A percentile compares a stretch with the other conserved stretches of the same genome.
Conservation (phyloP, 805 yeast genomes). For the Torulaspora microellipsoides region DNA sequence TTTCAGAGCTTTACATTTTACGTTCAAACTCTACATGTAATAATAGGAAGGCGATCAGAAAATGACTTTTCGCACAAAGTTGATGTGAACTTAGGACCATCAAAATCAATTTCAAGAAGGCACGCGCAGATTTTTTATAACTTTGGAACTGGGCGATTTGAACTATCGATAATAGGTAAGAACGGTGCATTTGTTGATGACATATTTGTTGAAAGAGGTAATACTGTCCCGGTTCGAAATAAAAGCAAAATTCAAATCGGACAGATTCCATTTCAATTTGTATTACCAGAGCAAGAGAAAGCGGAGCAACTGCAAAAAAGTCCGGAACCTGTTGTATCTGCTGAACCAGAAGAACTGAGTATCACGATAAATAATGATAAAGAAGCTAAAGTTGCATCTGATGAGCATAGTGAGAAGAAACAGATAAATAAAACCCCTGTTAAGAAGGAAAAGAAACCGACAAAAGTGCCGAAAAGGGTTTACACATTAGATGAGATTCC, state of each 20-base stretch:
- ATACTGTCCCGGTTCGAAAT: constrained; percentile 81
- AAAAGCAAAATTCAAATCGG: constrained; percentile 89
- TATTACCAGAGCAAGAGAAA: constrained; percentile 65
- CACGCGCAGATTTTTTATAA: constrained; percentile 96
- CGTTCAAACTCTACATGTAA: constrained; percentile 92
- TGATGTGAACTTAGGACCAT: constrained; percentile 88
- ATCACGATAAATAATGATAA: constrained; percentile 13
- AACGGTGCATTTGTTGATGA: constrained; percentile 98
- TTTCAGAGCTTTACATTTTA: constrained; percentile 91
- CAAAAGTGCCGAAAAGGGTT: constrained; percentile 53
- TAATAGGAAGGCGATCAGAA: constrained; percentile 85
- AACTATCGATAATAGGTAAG: constrained; percentile 83
- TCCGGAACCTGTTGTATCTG: constrained; percentile 8
- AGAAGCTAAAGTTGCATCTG: constrained; percentile 9
- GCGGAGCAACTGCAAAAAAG: constrained; percentile 45
- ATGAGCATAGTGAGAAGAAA: constrained; percentile 6
- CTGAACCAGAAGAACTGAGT: constrained; percentile 15
- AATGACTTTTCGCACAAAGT: constrained; percentile 64
- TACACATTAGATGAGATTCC: constrained; percentile 85
- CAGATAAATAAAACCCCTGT: constrained; percentile 38
- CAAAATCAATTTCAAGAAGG: constrained; percentile 87
- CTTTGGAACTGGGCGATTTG: constrained; percentile 93
- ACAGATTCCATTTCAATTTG: constrained; percentile 82
- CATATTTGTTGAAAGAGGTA: constrained; percentile 80
- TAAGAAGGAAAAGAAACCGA: constrained; percentile 48